A percentile compares a stretch with the other conserved stretches of the same genome.
Conservation (phyloP, 352 stramenopile genomes). For the Globisporangium spinosum region DNA sequence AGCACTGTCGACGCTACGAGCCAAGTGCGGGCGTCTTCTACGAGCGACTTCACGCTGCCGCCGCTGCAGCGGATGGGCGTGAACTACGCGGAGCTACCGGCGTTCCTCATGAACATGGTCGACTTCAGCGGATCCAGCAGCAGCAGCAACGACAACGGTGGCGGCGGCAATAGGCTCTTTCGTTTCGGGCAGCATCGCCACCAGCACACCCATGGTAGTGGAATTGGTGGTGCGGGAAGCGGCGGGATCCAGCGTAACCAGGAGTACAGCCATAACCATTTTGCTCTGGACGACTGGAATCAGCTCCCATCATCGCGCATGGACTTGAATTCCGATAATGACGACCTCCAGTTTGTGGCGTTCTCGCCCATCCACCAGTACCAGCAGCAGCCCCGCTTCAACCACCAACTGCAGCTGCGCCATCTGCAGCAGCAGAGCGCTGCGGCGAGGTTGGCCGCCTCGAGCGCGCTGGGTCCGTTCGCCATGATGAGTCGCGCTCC, state of each 20-base stretch:
- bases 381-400: not conserved
- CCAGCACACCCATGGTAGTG: not conserved
- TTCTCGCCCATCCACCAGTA: slow-evolving; percentile 4
- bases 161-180: not conserved
- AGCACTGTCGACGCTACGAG: not conserved
- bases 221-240: not conserved
- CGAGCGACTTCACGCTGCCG: slow-evolving; percentile 6
- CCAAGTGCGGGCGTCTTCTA: not conserved
- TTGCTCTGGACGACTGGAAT: slow-evolving; percentile 7
- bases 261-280: slow-evolving; percentile 10
- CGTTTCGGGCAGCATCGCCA: not conserved
- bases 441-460: not conserved
- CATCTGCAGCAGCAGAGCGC: slow-evolving; percentile 4
- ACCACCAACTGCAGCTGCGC: slow-evolving; percentile 4
- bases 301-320: slow-evolving; percentile 10
- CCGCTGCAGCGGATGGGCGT: slow-evolving; percentile 2
- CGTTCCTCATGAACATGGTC: slow-evolving; percentile 12
- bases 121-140: slow-evolving; percentile 6
- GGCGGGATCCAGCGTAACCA: slow-evolving; percentile 4
- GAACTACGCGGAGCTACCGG: slow-evolving; percentile 3
- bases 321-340: slow-evolving; percentile 5
- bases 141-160: not conserved
- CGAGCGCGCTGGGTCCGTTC: not conserved
- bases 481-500: slow-evolving; percentile 6
- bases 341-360: slow-evolving; percentile 6